phyloP scores from a whole-genome alignment of 129 eudicot species.

The Deinandra increscens region DNA sequence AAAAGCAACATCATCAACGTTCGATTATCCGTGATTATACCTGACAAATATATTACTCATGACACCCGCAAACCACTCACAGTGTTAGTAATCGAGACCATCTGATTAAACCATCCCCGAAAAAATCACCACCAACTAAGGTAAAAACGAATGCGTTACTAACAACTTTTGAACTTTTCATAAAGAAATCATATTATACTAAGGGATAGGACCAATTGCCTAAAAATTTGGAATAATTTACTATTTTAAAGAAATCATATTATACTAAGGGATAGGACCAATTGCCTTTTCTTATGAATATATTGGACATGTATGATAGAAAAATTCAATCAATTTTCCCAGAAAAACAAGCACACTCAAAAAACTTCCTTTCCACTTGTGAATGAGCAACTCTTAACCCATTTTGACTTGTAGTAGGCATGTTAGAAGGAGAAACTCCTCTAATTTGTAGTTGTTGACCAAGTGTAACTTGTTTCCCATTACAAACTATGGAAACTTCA shows the following conservation, averaged over 20 bases:
- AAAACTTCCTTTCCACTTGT: slow-evolving; percentile 40
- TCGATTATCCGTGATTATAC: too few relatives aligned
- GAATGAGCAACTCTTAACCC: slow-evolving; percentile 27
- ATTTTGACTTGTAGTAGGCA: slow-evolving; percentile 32
- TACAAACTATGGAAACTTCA: slow-evolving; percentile 53
- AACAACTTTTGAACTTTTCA: too few relatives aligned
- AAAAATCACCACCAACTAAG: too few relatives aligned
- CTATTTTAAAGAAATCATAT: not conserved
- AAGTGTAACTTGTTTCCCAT: slow-evolving; percentile 41
- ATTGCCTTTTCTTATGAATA: not conserved
- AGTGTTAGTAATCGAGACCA: too few relatives aligned
- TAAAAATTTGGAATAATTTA: too few relatives aligned
- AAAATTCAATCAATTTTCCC: slow-evolving; percentile 42
- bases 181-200: not conserved
- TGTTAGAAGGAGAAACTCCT: slow-evolving; percentile 15
- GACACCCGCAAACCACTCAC: too few relatives aligned
- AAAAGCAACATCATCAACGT: too few relatives aligned
- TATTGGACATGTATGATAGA: not conserved
- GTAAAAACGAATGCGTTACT: too few relatives aligned
- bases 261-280: not conserved
- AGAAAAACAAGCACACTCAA: slow-evolving; percentile 71
- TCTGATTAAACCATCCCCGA: too few relatives aligned
- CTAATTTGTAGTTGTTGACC: slow-evolving; percentile 18
- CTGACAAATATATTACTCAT: too few relatives aligned
- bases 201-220: too few relatives aligned